Evolutionary conservation across 495 filamentous ascomycete species (phyloP), one percentile per base, ranked within the genome.

Genomic region (Xylaria longipes): DNA sequence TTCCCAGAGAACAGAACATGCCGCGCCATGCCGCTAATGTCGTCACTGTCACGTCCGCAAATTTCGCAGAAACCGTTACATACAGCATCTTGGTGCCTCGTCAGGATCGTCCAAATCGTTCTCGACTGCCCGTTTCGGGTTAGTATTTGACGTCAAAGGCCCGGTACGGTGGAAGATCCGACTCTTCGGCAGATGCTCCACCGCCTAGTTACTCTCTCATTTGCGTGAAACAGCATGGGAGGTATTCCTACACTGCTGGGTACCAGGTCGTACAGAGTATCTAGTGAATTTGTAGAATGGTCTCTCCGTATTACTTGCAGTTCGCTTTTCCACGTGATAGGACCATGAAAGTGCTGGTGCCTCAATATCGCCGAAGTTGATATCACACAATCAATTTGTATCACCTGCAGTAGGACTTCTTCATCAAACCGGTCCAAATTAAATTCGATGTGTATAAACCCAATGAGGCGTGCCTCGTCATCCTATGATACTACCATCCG

Each of bases 121-220:
- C 33, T 43, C 33, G 27, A 64, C 68, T 70, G 45, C 68, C 68
- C 31, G 17, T 64, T 70, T 52, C 7, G 58, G 58, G n/a, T 35
- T 70, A 70, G 68, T 39, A 54, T 64, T 67, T 56, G 65, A 67
- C 65, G 68, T 63, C 68, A 70, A 70, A 70, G 60, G 11, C 33
- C 58, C 65, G 35, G 65, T 20, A 54, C 25, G 43, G 8, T 56
- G 65, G 65, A 35, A 39, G 58, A 70, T 50, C 68, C 56, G 58
- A 61, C 46, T 25, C 57, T 70, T 70, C 68, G 68, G 68, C 56
- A 70, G 68, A 50, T 62, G 58, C 48, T 70, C 57, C 68, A 48
- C 43, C 8, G 1, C n/a, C 29, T 29, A 14, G 12, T 25, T 31
- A 37, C 12, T 56, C 5, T 61, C 56, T 69, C 41, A 50, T 69